A percentile compares a stretch with the other conserved stretches of the same genome.
phyloP scores from a whole-genome alignment of 2,329 filamentous ascomycete genomes.

The Alternaria triticina region DNA sequence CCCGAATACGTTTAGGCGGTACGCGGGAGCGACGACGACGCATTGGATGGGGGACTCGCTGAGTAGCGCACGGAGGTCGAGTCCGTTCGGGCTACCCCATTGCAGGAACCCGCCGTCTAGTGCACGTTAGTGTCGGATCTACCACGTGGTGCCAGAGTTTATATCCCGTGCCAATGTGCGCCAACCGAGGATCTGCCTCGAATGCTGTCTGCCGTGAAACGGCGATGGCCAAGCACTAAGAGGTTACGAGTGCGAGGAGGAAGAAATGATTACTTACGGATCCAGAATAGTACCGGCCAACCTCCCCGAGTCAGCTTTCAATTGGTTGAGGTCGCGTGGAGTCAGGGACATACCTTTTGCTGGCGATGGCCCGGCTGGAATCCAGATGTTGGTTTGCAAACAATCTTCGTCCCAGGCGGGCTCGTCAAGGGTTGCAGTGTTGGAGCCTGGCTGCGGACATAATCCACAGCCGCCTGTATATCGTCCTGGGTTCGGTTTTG shows the following conservation, averaged over 20 bases:
- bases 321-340: neutral
- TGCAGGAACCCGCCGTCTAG: conserved; percentile 64
- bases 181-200: neutral
- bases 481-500: conserved; percentile 53
- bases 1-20: conserved; percentile 63
- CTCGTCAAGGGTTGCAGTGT: conserved; percentile 25
- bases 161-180: neutral
- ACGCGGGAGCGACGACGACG: conserved; percentile 63
- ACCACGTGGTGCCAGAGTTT: conserved; percentile 1
- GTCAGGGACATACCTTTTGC: conserved; percentile 33
- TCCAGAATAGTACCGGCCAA: conserved; percentile 66
- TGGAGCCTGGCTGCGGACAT: conserved; percentile 58
- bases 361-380: conserved; percentile 56
- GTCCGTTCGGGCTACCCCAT: conserved; percentile 59
- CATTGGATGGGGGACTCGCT: conserved; percentile 54
- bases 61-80: conserved; percentile 55
- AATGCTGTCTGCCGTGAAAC: conserved; percentile 1
- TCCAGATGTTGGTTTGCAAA: conserved; percentile 63
- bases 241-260: neutral
- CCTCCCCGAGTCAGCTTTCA: conserved; percentile 39
- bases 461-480: conserved; percentile 52
- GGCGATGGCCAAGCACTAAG: conserved; percentile 1
- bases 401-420: conserved; percentile 60
- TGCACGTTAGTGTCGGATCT: conserved; percentile 2
- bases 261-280: conserved; percentile 51